These are phyloP conservation scores for Corniculantispora saksenae DNA, from an alignment of 2,329 filamentous ascomycete genomes.

Conservation along the genomic window DNA sequence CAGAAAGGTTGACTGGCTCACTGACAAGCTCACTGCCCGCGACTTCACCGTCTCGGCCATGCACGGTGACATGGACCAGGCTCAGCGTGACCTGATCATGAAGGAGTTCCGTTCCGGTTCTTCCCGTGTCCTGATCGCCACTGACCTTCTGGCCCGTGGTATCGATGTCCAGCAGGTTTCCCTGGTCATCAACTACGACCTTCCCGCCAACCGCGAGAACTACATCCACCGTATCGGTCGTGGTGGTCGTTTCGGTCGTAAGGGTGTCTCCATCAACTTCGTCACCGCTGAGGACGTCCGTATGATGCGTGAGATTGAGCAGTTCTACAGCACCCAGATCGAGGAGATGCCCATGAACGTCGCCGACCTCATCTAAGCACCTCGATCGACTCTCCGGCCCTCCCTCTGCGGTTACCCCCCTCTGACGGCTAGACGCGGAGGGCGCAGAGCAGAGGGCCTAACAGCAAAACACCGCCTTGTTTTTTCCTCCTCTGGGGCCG, in stretches of 20 bases:
- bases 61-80: conserved; percentile 83
- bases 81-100: conserved; percentile 79
- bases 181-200: conserved; percentile 92
- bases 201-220: conserved; percentile 75
- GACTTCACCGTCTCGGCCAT: conserved; percentile 89
- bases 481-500: conserved; percentile 19
- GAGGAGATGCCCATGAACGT: conserved; percentile 99
- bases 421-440: conserved; percentile 6
- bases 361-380: conserved; percentile 69
- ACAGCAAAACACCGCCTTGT: conserved; percentile 21
- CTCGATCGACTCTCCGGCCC: conserved; percentile 26
- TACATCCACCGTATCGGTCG: conserved; percentile 93
- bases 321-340: conserved; percentile 99
- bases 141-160: conserved; percentile 89
- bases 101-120: conserved; percentile 82
- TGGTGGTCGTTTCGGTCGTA: conserved; percentile 88
- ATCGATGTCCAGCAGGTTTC: conserved; percentile 78
- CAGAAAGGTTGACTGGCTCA: conserved; percentile 85
- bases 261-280: conserved; percentile 99
- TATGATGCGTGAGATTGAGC: conserved; percentile 99
- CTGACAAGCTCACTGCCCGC: too few relatives aligned
- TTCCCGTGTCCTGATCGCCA: conserved; percentile 94
- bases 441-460: conserved; percentile 7
- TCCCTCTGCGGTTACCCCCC: conserved; percentile 28
- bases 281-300: conserved; percentile 98